Evolutionary conservation across 2,329 filamentous ascomycete species (phyloP).

Genomic region (Elsinoe necatrix): DNA sequence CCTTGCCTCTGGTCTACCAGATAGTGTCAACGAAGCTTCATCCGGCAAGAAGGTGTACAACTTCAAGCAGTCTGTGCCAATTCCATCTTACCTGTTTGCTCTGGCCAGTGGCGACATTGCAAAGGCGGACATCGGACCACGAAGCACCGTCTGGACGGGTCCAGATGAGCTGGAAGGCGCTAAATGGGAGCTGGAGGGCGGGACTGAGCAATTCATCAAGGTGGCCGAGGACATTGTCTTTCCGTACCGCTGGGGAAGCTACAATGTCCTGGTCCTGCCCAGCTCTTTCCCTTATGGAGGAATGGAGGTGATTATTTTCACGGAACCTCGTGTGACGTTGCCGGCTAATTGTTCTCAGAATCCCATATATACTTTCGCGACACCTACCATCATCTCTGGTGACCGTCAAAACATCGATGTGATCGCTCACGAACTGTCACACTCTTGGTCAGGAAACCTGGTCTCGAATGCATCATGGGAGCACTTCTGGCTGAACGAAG

Average conservation of each 20-base stretch:
- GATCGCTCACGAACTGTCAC: conserved; percentile 74
- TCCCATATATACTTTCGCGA: conserved; percentile 89
- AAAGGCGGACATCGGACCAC: conserved; percentile 75
- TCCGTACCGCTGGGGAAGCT: conserved; percentile 87
- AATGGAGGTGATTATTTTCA: conserved; percentile 30
- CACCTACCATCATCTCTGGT: conserved; percentile 86
- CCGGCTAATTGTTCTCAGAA: conserved; percentile 72
- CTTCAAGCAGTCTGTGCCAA: conserved; percentile 85
- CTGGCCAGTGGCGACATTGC: conserved; percentile 76
- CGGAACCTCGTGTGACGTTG: conserved; percentile 47
- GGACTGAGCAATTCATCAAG: conserved; percentile 87
- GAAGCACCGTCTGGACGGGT: conserved; percentile 76
- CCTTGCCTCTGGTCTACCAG: conserved; percentile 75
- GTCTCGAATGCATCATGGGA: conserved; percentile 74
- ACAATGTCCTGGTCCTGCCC: conserved; percentile 86
- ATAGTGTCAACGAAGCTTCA: conserved; percentile 43
- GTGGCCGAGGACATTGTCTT: conserved; percentile 74
- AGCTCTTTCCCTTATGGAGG: conserved; percentile 85
- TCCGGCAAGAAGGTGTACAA: conserved; percentile 59
- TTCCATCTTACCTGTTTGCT: conserved; percentile 92
- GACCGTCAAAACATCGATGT: conserved; percentile 81
- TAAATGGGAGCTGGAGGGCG: conserved; percentile 83
- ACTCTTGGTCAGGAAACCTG: conserved; percentile 82
- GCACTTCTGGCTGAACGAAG: conserved; percentile 64
- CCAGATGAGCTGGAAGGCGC: conserved; percentile 77